Conservation (phyloP, 306 rosid species). For the Rosa multiflora region DNA sequence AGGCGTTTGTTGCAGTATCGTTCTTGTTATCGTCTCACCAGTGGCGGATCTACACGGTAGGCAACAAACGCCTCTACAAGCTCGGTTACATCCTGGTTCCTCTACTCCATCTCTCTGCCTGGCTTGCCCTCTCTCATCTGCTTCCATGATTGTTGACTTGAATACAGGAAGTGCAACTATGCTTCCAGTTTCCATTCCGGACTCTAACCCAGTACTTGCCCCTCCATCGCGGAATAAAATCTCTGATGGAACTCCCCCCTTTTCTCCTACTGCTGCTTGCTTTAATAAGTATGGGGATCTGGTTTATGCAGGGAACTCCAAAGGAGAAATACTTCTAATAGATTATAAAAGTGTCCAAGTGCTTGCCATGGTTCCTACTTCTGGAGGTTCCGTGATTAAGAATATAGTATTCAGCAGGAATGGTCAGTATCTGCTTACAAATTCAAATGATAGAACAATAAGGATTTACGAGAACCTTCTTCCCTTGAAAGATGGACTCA, state of each 20-base stretch:
- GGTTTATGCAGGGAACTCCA: conserved; percentile 92
- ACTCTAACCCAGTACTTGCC: conserved; percentile 38
- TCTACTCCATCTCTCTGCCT: no score
- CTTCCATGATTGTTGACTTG: no score
- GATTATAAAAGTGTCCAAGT: conserved; percentile 55
- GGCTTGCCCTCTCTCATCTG: no score
- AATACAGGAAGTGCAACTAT: no score
- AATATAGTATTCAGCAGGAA: conserved; percentile 89
- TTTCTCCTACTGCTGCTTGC: conserved; percentile 93
- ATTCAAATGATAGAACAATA: conserved; percentile 84
- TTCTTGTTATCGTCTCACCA: no score
- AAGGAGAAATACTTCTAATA: conserved; percentile 88
- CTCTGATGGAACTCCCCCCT: conserved; percentile 71
- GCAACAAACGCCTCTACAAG: no score
- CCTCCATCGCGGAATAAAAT: conserved; percentile 68
- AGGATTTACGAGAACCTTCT: conserved; percentile 92
- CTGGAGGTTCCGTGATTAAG: conserved; percentile 84
- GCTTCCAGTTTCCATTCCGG: conserved; percentile 69
- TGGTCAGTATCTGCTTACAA: conserved; percentile 88
- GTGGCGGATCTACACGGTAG: no score
- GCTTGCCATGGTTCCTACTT: conserved; percentile 67
- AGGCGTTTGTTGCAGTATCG: no score
- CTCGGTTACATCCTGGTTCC: no score
- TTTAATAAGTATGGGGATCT: conserved; percentile 76
- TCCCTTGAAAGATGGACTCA: conserved; percentile 63